A percentile compares a stretch with the other conserved stretches of the same genome.
Evolutionary conservation across 2,329 filamentous ascomycete species (phyloP).

Genomic region (Venturia pyrina): DNA sequence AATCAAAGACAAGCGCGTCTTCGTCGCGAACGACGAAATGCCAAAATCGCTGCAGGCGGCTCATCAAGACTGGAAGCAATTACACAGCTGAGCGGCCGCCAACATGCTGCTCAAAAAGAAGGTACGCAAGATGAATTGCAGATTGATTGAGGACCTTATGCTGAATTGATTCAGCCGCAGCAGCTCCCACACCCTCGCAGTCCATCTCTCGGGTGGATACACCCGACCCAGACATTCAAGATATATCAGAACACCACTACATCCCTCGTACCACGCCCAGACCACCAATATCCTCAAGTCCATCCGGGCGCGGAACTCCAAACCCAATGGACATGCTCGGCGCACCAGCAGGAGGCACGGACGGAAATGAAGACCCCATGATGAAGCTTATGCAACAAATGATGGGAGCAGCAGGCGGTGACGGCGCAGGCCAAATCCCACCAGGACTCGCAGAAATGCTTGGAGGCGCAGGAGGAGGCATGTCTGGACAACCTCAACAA

Average conservation of each 20-base stretch:
- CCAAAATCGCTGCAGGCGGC: constrained; percentile 65
- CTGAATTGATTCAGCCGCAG: not conserved
- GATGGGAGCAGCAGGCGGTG: constrained; percentile 37
- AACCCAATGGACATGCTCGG: constrained; percentile 7
- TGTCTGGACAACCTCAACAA: constrained; percentile 18
- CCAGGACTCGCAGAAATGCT: constrained; percentile 35
- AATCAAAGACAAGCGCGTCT: constrained; percentile 54
- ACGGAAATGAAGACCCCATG: constrained; percentile 50
- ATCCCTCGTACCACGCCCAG: constrained; percentile 22
- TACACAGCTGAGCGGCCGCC: constrained; percentile 53
- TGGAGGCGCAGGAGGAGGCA: constrained; percentile 23
- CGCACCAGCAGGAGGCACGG: not conserved
- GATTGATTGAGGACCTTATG: not conserved
- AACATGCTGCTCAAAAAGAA: constrained; percentile 10
- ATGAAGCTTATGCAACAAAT: constrained; percentile 69
- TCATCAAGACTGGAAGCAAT: constrained; percentile 64
- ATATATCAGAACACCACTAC: constrained; percentile 17
- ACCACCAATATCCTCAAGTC: constrained; percentile 42
- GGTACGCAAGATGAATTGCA: not conserved
- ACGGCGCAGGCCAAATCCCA: constrained; percentile 21
- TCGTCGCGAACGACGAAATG: constrained; percentile 69
- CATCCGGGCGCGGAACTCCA: constrained; percentile 12
- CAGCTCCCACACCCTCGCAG: not conserved
- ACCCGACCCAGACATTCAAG: constrained; percentile 16
- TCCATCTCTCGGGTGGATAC: not conserved